A percentile compares a stretch with the other conserved stretches of the same genome.
Evolutionary conservation across 192 early-diverging fungal species (phyloP).

Genomic region (Entrophospora sp.): DNA sequence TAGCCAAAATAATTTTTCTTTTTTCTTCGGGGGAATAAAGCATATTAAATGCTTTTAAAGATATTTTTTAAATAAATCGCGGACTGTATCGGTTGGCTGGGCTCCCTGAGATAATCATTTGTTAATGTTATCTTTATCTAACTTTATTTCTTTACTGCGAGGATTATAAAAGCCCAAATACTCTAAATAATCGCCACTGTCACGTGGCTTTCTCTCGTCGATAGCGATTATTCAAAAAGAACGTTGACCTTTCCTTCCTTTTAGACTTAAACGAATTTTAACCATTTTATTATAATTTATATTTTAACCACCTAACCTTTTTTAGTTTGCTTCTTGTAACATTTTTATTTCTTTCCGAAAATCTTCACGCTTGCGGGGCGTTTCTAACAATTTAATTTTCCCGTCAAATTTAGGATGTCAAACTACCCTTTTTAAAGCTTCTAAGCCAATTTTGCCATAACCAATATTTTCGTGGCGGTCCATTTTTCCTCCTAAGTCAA

Average conservation of each 20-base stretch:
- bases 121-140: conserved; percentile 1
- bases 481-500: neutral
- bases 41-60: no score
- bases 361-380: neutral
- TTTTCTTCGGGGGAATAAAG: no score
- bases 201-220: conserved; percentile 1
- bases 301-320: no score
- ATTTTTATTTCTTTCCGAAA: conserved; percentile 3
- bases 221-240: conserved; percentile 11
- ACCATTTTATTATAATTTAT: no score
- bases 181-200: conserved; percentile 3
- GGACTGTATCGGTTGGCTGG: neutral
- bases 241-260: conserved; percentile 2
- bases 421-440: neutral
- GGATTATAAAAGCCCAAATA: conserved; percentile 5
- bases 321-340: neutral
- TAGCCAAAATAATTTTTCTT: no score
- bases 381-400: conserved; percentile 2
- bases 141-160: conserved; percentile 7
- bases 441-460: conserved; percentile 4
- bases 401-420: conserved; percentile 11
- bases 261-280: conserved; percentile 6
- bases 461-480: neutral
- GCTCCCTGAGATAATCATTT: neutral
- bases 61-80: conserved; percentile 7